Evolutionary conservation across 1,284 basidiomycete species (phyloP).

Genomic region (Marasmius tenuissimus): DNA sequence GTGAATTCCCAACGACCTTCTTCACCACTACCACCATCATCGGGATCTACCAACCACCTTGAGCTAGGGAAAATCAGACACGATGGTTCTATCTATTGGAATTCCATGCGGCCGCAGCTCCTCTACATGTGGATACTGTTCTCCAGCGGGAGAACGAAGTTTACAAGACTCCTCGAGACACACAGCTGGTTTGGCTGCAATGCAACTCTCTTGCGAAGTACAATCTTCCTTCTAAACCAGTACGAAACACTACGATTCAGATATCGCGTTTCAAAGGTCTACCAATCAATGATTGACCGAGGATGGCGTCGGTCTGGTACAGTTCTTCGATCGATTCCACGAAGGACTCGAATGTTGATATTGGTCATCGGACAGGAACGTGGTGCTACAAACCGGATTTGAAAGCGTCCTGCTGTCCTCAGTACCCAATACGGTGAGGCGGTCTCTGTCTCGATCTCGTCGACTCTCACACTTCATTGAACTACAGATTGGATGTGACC

Average conservation of each 20-base stretch:
- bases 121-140: conserved; percentile 48
- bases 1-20: too few species aligned
- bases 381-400: conserved; percentile 87
- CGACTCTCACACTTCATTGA: neutral
- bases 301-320: conserved; percentile 87
- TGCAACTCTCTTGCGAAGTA: conserved; percentile 53
- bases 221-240: conserved; percentile 11
- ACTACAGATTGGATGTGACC: conserved; percentile 65
- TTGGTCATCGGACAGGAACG: conserved; percentile 33
- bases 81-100: conserved; percentile 31
- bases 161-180: conserved; percentile 28
- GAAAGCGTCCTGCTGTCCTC: conserved; percentile 83
- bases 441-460: neutral
- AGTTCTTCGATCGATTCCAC: neutral
- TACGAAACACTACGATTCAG: neutral
- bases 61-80: neutral
- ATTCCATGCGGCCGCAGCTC: conserved; percentile 28
- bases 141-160: conserved; percentile 36
- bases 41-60: too few species aligned
- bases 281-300: conserved; percentile 81
- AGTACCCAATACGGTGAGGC: conserved; percentile 46
- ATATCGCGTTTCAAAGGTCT: conserved; percentile 44
- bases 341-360: neutral
- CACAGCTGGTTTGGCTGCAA: conserved; percentile 34
- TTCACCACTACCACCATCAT: too few species aligned